These are phyloP conservation scores for Aspergillus ruber DNA, from an alignment of 2,329 filamentous ascomycete species.

Conservation along the genomic window DNA sequence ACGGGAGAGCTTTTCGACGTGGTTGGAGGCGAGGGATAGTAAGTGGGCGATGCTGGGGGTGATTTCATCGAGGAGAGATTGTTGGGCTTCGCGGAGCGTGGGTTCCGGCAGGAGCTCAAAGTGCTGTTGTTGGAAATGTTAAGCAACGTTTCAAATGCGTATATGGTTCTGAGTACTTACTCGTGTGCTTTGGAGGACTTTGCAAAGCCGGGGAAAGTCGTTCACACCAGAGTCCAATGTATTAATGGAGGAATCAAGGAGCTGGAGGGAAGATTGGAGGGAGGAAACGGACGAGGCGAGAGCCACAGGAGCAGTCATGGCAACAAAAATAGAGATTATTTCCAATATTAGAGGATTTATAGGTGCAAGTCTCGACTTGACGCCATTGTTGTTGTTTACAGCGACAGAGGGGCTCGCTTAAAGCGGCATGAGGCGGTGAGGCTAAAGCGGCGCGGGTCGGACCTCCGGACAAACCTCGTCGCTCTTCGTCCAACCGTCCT, in stretches of 20 bases:
- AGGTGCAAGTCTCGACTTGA: not conserved
- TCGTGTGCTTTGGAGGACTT: slow-evolving; percentile 57
- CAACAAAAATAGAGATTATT: not conserved
- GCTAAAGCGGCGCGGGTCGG: slow-evolving; percentile 27
- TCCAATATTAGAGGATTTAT: no score
- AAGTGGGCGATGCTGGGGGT: slow-evolving; percentile 77
- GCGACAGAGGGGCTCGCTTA: not conserved
- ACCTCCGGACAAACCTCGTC: slow-evolving; percentile 34
- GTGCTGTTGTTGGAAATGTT: slow-evolving; percentile 51
- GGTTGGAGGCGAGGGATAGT: slow-evolving; percentile 72
- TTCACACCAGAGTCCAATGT: slow-evolving; percentile 57
- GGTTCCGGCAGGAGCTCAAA: slow-evolving; percentile 88
- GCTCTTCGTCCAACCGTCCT: slow-evolving; percentile 23
- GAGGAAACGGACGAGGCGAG: slow-evolving; percentile 56
- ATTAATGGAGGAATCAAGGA: slow-evolving; percentile 57
- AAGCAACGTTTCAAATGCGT: not conserved
- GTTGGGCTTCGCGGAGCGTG: slow-evolving; percentile 72
- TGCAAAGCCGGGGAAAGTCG: slow-evolving; percentile 57
- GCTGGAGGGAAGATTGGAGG: slow-evolving; percentile 53
- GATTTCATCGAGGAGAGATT: slow-evolving; percentile 79
- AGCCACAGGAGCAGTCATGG: slow-evolving; percentile 27
- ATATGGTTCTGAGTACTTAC: slow-evolving; percentile 33
- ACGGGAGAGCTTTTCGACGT: slow-evolving; percentile 74
- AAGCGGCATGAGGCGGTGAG: slow-evolving; percentile 9
- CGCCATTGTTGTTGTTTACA: not conserved